Conservation (phyloP, 2,329 filamentous ascomycete genomes). For the Fusarium bulbicola region DNA sequence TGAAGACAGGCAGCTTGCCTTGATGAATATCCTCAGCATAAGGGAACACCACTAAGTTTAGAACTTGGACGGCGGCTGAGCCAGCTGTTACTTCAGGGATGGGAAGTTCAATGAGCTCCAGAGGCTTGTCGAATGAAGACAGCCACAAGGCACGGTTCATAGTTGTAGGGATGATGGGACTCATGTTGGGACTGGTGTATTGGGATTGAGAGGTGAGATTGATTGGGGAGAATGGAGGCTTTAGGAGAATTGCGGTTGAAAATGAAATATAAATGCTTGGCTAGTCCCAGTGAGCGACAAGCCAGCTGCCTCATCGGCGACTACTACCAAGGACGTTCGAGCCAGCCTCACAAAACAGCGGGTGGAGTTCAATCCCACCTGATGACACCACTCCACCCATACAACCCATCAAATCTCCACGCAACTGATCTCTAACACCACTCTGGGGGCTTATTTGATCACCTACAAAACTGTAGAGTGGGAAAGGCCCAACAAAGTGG, state of each 20-base stretch:
- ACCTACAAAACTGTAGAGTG: not conserved
- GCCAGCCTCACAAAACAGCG: not conserved
- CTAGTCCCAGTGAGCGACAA: not conserved
- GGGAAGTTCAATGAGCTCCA: not conserved
- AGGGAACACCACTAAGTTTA: not conserved
- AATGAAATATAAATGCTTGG: not conserved
- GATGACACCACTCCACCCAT: not conserved
- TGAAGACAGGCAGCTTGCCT: not conserved
- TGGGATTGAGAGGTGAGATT: not conserved
- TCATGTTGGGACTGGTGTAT: not conserved
- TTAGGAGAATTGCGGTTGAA: not conserved
- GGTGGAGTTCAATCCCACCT: not conserved
- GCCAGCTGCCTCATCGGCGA: not conserved
- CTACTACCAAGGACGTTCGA: not conserved
- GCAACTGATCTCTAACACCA: not conserved
- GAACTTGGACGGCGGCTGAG: not conserved
- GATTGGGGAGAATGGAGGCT: not conserved
- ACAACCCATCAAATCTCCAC: not conserved
- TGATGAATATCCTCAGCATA: not conserved
- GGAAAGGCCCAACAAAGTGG: not conserved
- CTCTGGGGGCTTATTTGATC: not conserved
- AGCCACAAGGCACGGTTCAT: not conserved
- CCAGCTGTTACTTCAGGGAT: not conserved
- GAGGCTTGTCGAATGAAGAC: not conserved
- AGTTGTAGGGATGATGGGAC: not conserved